Evolutionary conservation across 2,329 filamentous ascomycete genomes (phyloP).

Genomic region (Phialophora chinensis): DNA sequence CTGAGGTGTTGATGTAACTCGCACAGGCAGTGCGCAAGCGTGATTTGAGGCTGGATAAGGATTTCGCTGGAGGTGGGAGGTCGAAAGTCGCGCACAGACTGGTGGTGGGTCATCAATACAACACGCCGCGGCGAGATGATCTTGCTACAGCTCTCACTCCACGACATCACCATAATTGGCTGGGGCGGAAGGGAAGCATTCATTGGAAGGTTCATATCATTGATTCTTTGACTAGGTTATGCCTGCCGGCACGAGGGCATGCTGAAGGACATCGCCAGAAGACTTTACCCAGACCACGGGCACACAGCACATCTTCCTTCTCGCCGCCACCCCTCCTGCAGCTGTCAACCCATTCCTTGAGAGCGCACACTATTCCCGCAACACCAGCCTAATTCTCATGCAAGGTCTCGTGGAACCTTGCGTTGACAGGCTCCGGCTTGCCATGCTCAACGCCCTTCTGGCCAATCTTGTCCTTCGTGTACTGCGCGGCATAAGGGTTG

Average conservation of each 20-base stretch:
- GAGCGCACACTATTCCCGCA: neutral
- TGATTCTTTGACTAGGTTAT: neutral
- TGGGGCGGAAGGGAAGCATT: neutral
- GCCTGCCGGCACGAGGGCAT: neutral
- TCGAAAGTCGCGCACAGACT: neutral
- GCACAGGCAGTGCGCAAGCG: neutral
- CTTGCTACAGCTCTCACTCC: neutral
- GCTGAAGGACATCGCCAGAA: neutral
- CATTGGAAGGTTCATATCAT: neutral
- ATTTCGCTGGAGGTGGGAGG: neutral
- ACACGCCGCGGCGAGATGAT: neutral
- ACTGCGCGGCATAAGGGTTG: constrained; percentile 95
- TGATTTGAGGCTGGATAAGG: neutral
- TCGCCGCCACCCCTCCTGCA: neutral
- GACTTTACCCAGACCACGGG: neutral
- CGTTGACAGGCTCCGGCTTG: constrained; percentile 64
- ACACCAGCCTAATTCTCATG: constrained; percentile 55
- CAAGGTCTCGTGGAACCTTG: constrained; percentile 60
- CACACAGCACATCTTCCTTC: neutral
- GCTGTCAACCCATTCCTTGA: neutral
- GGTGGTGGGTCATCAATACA: neutral
- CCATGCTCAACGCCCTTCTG: constrained; percentile 67
- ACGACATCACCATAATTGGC: neutral
- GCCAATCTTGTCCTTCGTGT: constrained; percentile 83
- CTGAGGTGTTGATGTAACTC: neutral